A percentile compares a stretch with the other conserved stretches of the same genome.
phyloP scores from a whole-genome alignment of 2,329 filamentous ascomycete species.

The Xylariomycetidae sp. region DNA sequence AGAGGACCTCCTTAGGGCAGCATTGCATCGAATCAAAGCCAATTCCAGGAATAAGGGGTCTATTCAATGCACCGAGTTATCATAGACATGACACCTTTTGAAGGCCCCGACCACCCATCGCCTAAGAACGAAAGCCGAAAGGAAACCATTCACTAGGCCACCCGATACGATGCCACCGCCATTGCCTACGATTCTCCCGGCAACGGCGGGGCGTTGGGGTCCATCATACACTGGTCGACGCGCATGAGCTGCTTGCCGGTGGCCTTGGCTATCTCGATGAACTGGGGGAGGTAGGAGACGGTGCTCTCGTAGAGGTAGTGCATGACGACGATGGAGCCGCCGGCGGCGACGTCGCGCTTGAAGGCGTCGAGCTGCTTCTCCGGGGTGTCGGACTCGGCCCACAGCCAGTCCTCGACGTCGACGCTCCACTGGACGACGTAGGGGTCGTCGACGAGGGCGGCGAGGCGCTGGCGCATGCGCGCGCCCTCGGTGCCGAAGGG shows the following conservation, averaged over 20 bases:
- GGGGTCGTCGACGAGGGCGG: slow-evolving; percentile 44
- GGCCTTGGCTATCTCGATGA: slow-evolving; percentile 58
- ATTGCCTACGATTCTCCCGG: slow-evolving; percentile 8
- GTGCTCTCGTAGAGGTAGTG: slow-evolving; percentile 63
- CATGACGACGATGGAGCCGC: slow-evolving; percentile 60
- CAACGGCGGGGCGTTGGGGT: slow-evolving; percentile 48
- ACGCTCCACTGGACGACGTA: slow-evolving; percentile 64
- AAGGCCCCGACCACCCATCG: too few species aligned
- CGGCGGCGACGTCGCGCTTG: slow-evolving; percentile 53
- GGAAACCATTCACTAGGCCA: too few species aligned
- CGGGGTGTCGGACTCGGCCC: slow-evolving; percentile 55
- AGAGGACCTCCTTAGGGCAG: too few species aligned
- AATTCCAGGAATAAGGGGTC: too few species aligned
- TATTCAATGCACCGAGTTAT: too few species aligned
- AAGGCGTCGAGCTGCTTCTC: slow-evolving; percentile 63
- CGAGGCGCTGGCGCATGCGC: slow-evolving; percentile 57
- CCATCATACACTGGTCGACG: slow-evolving; percentile 60
- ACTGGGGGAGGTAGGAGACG: slow-evolving; percentile 56
- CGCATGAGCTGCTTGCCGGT: slow-evolving; percentile 61
- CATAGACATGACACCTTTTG: too few species aligned
- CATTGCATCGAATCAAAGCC: too few species aligned
- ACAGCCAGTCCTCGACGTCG: slow-evolving; percentile 66
- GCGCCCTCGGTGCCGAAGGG: slow-evolving; percentile 65
- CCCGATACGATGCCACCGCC: too few species aligned
- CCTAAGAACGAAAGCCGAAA: too few species aligned